Evolutionary conservation across 768 basidiomycete genomes (phyloP), one percentile per base, ranked within the genome.

Genomic region (Rhodotorula diobovata): DNA sequence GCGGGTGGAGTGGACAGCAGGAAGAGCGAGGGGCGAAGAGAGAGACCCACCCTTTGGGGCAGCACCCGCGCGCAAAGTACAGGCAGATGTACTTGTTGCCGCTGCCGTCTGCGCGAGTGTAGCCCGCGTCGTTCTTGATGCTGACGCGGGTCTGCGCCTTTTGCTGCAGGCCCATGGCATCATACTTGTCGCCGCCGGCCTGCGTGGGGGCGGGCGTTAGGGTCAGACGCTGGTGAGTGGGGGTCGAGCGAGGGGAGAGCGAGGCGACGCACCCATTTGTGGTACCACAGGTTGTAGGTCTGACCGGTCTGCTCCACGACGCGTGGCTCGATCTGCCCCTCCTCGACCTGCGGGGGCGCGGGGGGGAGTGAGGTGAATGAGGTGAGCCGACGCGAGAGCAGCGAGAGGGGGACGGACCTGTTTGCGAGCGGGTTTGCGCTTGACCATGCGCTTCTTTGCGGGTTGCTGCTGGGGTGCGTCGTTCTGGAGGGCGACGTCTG

Each of bases 171-270:
- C 18, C 94, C 79, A 97, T 93, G 68, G 87, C 89, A 79, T 99
- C 95, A 80, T 97, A 96, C 41, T 92, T 87, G 80, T 99, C 96
- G 66, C 95, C 96, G 64, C 96, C 96, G n/a, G 96, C 96, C 95
- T 75, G 59, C 41, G 65, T 28, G 46, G 21, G 46, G 9, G 48
- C 48, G 48, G 8, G 48, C 11, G 25, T 11, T 23, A 48, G 41
- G 41, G n/a, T n/a, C n/a, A n/a, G n/a, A 43, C 18, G 32, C 37
- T 23, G 32, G 60, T 61, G 32, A 69, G 41, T 30, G 18, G 10
- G 20, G 32, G 20, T 15, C 16, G 8, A 21, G 35, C 1, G 46
- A 28, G 39, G 51, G n/a, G 39, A 56, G 15, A 30, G 35, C 46
- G 23, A 53, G n/a, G 32, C 11, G 32, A 56, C 58, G 18, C 9